Evolutionary conservation across 2,329 filamentous ascomycete genomes (phyloP).

Genomic region (Penicillium sp.): DNA sequence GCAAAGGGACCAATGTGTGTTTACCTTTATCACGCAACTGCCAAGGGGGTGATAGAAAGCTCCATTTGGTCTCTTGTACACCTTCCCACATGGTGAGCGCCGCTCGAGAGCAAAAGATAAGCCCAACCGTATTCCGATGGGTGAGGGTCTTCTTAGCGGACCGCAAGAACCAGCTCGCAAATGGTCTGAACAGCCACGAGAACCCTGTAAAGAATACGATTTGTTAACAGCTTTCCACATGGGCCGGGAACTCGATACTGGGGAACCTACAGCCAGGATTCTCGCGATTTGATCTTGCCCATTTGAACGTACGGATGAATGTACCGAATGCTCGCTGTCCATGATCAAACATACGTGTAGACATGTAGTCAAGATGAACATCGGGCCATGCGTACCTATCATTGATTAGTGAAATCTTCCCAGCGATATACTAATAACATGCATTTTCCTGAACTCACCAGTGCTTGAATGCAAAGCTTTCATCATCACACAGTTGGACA

Average conservation of each 20-base stretch:
- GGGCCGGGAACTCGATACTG: neutral
- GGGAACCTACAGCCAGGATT: neutral
- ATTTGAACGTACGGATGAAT: neutral
- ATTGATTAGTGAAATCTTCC: neutral
- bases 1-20: rapidly evolving
- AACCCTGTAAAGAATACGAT: neutral
- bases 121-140: neutral
- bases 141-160: neutral
- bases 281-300: neutral
- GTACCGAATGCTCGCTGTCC: neutral
- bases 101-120: neutral
- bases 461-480: neutral
- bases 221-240: neutral
- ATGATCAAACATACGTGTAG: neutral
- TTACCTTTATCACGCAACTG: neutral
- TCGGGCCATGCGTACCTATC: neutral
- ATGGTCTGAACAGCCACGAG: neutral
- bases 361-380: neutral
- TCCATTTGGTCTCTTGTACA: neutral
- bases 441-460: neutral
- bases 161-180: neutral
- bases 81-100: neutral
- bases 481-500: neutral
- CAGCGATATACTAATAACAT: neutral
- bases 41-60: neutral